Conservation (phyloP, 2,329 filamentous ascomycete species). For the Xylariaceae sp. region DNA sequence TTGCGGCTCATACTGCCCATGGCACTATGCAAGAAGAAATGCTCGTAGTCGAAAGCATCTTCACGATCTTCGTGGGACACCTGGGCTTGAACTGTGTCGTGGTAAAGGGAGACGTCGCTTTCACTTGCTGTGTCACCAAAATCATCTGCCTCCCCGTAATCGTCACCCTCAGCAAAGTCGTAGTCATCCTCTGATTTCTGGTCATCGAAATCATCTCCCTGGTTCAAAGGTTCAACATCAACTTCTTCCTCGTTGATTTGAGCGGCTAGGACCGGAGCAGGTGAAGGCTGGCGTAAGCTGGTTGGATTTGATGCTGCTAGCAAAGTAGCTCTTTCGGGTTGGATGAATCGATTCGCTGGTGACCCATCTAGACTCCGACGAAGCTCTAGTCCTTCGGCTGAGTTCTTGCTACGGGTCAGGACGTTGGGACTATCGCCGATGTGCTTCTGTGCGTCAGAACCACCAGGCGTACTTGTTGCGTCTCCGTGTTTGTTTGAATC, state of each 20-base stretch:
- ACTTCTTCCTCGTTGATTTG: slow-evolving; percentile 25
- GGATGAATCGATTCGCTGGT: slow-evolving; percentile 27
- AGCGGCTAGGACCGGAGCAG: slow-evolving; percentile 4
- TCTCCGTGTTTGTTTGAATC: slow-evolving; percentile 29
- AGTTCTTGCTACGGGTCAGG: slow-evolving; percentile 16
- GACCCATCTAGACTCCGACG: slow-evolving; percentile 27
- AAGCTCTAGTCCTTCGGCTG: slow-evolving; percentile 6
- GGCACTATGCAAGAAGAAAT: slow-evolving; percentile 90
- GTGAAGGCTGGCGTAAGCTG: slow-evolving; percentile 10
- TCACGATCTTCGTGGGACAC: slow-evolving; percentile 86
- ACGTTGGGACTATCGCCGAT: slow-evolving; percentile 14
- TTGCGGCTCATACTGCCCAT: slow-evolving; percentile 68
- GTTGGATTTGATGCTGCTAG: slow-evolving; percentile 21
- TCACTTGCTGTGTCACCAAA: slow-evolving; percentile 48
- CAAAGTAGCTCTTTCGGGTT: slow-evolving; percentile 26
- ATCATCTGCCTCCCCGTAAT: slow-evolving; percentile 34
- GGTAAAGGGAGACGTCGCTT: slow-evolving; percentile 58
- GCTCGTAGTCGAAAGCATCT: slow-evolving; percentile 93
- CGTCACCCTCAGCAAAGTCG: slow-evolving; percentile 35
- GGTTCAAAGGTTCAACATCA: slow-evolving; percentile 11
- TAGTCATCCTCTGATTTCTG: slow-evolving; percentile 29
- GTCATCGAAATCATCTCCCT: slow-evolving; percentile 17
- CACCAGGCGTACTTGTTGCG: neutral
- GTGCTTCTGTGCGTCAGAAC: slow-evolving; percentile 1
- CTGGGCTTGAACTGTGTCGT: slow-evolving; percentile 53